These are phyloP conservation scores for Phanerodontia chrysosporium DNA, from an alignment of 768 basidiomycete genomes.

Conservation along the genomic window DNA sequence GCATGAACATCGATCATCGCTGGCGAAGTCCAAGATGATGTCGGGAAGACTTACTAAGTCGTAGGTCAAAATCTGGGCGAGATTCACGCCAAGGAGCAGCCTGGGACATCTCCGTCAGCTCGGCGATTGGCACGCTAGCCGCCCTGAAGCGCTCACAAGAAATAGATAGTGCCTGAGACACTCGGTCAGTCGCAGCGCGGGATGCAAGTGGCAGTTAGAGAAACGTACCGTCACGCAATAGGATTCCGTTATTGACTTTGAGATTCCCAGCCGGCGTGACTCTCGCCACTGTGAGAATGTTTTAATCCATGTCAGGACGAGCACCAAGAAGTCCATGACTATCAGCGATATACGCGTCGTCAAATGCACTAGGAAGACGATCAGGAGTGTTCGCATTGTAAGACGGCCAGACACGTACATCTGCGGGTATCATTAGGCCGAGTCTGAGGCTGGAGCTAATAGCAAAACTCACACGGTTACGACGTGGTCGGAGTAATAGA, in stretches of 20 bases:
- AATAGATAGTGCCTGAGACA: neutral
- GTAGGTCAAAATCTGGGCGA: constrained; percentile 1
- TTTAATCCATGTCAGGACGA: neutral
- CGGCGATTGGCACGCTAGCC: neutral
- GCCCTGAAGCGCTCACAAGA: neutral
- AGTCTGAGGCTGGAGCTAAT: neutral
- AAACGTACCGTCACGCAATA: neutral
- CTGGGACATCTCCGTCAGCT: neutral
- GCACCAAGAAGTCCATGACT: neutral
- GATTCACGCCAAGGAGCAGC: neutral
- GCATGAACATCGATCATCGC: neutral
- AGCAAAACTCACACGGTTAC: neutral
- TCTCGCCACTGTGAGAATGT: constrained; percentile 2
- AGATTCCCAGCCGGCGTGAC: neutral
- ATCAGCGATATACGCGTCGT: neutral
- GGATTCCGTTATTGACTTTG: neutral
- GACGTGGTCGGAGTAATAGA: neutral
- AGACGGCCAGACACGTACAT: neutral
- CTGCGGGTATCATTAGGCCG: neutral
- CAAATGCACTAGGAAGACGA: neutral
- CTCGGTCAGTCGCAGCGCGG: neutral
- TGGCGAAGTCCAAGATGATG: neutral
- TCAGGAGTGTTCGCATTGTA: neutral
- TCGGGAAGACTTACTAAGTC: neutral
- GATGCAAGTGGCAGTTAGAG: neutral